Percentiles rank a stretch among this genome's conserved stretches.
phyloP scores from a whole-genome alignment of 345 rosid genomes.

The rapeseed (Brassica napus) region DNA sequence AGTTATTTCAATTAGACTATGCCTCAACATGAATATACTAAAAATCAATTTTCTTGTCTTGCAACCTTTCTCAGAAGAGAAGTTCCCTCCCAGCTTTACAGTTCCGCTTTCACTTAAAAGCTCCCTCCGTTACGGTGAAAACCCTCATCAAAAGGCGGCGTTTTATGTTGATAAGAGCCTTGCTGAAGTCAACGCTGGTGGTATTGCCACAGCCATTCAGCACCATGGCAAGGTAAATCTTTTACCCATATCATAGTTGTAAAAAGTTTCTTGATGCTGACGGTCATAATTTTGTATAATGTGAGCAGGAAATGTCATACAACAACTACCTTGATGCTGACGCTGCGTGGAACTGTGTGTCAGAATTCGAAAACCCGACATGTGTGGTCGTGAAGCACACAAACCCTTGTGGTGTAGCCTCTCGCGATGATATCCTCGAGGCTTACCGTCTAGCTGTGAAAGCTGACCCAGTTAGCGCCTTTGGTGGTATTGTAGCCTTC shows the following conservation, averaged over 20 bases:
- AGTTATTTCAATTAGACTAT: background rate
- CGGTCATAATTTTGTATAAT: background rate
- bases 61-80: slow-evolving; percentile 52
- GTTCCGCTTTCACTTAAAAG: slow-evolving; percentile 68
- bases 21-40: background rate
- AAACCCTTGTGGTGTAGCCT: slow-evolving; percentile 96
- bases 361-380: slow-evolving; percentile 76
- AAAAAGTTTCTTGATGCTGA: background rate
- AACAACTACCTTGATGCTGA: slow-evolving; percentile 86
- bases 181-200: slow-evolving; percentile 89
- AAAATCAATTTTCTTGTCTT: background rate
- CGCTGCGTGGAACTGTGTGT: slow-evolving; percentile 96
- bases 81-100: slow-evolving; percentile 80
- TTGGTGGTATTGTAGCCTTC: slow-evolving; percentile 95
- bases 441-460: slow-evolving; percentile 85
- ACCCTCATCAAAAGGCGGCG: slow-evolving; percentile 93
- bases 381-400: slow-evolving; percentile 92
- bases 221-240: slow-evolving; percentile 88
- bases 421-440: slow-evolving; percentile 70
- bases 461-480: slow-evolving; percentile 93
- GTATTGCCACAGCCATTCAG: slow-evolving; percentile 92
- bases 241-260: background rate
- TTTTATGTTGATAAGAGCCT: slow-evolving; percentile 82
- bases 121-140: slow-evolving; percentile 92
- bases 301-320: slow-evolving; percentile 93